phyloP scores from a whole-genome alignment of 2,329 filamentous ascomycete genomes.

The Ascochyta clinopodiicola region DNA sequence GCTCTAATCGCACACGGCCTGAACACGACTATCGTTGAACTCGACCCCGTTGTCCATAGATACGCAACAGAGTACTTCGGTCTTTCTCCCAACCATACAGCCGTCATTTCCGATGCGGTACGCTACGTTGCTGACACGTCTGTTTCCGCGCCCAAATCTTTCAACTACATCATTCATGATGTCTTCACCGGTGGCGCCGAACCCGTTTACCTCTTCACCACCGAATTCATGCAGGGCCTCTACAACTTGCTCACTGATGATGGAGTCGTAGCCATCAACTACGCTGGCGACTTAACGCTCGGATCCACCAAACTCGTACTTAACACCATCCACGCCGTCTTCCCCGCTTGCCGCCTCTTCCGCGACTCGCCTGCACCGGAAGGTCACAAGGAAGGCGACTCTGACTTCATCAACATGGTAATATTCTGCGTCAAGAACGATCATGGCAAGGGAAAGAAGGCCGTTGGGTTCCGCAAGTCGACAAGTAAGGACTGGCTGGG shows the following conservation, averaged over 20 bases:
- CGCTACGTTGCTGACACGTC: constrained; percentile 66
- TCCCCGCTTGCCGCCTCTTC: constrained; percentile 90
- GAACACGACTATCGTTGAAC: constrained; percentile 91
- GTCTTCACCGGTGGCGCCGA: constrained; percentile 97
- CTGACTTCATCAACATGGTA: constrained; percentile 93
- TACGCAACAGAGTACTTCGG: constrained; percentile 85
- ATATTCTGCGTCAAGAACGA: constrained; percentile 83
- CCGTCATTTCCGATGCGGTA: constrained; percentile 83
- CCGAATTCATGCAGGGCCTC: constrained; percentile 79
- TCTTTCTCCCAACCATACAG: constrained; percentile 76
- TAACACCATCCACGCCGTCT: constrained; percentile 80
- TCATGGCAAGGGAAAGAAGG: constrained; percentile 36
- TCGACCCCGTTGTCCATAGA: constrained; percentile 86
- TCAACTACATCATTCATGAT: constrained; percentile 95
- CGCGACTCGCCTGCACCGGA: constrained; percentile 71
- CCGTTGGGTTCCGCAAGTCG: constrained; percentile 72
- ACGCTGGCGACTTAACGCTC: constrained; percentile 84
- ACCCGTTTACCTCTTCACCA: constrained; percentile 84
- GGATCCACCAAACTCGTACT: constrained; percentile 79
- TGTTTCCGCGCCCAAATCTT: constrained; percentile 55
- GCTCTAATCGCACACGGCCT: constrained; percentile 88
- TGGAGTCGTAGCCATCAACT: constrained; percentile 93
- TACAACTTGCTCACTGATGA: constrained; percentile 73
- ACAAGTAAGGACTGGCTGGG: constrained; percentile 71
- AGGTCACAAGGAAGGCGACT: constrained; percentile 39